Evolutionary conservation across 371 early-diverging fungal species (phyloP).

Genomic region (Thermomucor indicae-seudaticae): DNA sequence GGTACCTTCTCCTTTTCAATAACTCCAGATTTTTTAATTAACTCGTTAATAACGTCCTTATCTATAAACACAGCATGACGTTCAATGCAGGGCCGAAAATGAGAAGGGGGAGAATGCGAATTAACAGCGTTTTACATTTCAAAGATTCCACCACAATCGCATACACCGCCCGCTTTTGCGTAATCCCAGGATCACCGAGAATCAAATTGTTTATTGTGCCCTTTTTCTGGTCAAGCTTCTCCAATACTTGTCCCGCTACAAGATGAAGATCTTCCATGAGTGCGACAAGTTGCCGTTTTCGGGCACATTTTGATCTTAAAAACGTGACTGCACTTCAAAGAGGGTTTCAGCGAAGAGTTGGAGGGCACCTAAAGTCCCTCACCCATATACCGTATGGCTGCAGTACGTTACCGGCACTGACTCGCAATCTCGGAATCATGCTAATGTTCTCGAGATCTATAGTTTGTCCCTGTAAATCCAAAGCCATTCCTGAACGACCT

Average conservation of each 20-base stretch:
- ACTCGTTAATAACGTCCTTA: neutral
- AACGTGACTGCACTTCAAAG: no score
- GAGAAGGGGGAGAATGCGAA: neutral
- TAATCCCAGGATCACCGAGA: slow-evolving; percentile 66
- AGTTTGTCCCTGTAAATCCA: slow-evolving; percentile 95
- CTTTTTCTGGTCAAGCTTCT: slow-evolving; percentile 61
- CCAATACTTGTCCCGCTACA: slow-evolving; percentile 5
- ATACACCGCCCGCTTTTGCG: slow-evolving; percentile 83
- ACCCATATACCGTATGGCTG: no score
- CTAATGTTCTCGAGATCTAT: slow-evolving; percentile 1
- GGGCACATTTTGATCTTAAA: no score
- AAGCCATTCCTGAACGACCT: slow-evolving; percentile 93
- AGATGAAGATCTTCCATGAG: neutral
- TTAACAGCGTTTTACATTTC: slow-evolving; percentile 60
- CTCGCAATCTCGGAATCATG: no score
- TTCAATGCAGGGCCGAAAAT: neutral
- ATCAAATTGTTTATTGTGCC: slow-evolving; percentile 84
- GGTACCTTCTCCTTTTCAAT: no score
- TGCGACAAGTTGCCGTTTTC: no score
- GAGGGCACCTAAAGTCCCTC: no score
- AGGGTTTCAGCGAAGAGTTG: no score
- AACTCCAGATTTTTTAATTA: neutral
- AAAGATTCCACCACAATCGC: slow-evolving; percentile 91
- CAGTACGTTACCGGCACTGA: no score
- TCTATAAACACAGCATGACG: neutral